Conservation (phyloP, 2,329 filamentous ascomycete species). For the Cercospora citrullina region DNA sequence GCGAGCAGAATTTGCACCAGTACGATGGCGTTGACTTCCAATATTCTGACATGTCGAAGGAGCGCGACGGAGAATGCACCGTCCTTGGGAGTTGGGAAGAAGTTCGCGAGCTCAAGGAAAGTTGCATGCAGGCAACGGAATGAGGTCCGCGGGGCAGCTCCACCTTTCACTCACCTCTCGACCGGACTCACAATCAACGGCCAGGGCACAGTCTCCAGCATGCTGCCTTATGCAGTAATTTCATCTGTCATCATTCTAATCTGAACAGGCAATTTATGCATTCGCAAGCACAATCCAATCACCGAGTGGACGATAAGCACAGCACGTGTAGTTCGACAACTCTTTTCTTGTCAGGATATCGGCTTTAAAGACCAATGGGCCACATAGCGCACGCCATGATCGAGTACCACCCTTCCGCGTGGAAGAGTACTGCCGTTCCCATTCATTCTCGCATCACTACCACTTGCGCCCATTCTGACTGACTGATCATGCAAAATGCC, state of each 20-base stretch:
- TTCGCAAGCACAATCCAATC: neutral
- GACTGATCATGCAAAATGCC: constrained; percentile 9
- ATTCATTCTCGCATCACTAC: neutral
- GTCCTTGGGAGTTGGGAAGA: neutral
- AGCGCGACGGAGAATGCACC: neutral
- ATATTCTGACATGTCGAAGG: constrained; percentile 80
- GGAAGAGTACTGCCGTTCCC: neutral
- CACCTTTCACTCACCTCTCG: neutral
- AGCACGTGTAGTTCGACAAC: constrained; percentile 8
- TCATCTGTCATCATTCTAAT: neutral
- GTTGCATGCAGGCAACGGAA: neutral
- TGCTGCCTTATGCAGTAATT: neutral
- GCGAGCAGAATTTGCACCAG: constrained; percentile 96
- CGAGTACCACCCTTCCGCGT: neutral
- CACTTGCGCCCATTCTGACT: constrained; percentile 14
- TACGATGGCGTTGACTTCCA: constrained; percentile 98
- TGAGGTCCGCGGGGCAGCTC: neutral
- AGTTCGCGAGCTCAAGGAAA: neutral
- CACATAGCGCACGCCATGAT: neutral
- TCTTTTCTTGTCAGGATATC: constrained; percentile 2
- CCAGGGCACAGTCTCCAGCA: neutral
- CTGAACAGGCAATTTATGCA: neutral
- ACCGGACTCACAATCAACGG: neutral
- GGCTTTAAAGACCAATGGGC: neutral
- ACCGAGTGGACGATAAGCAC: neutral